phyloP scores from a whole-genome alignment of 805 yeast genomes.

The Myxozyma lipomycoides region DNA sequence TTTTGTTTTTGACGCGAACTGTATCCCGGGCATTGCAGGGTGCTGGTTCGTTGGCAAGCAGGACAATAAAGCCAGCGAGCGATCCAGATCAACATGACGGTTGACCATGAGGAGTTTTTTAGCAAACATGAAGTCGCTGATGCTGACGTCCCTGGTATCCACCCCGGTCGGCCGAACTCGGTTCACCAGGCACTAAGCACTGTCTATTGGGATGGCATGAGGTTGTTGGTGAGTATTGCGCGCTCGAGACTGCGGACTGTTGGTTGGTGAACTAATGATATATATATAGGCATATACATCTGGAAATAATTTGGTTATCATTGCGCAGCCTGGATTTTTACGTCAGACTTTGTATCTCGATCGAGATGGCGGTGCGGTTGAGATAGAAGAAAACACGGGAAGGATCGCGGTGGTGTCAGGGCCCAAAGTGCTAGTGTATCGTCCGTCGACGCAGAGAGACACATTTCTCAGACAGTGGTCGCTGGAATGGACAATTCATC shows the following conservation, averaged over 20 bases:
- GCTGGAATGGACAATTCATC: constrained; percentile 21
- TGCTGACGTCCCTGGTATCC: constrained; percentile 44
- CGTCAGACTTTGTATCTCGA: constrained; percentile 76
- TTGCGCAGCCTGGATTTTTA: constrained; percentile 49
- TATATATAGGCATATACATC: constrained; percentile 61
- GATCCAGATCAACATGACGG: background rate
- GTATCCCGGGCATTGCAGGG: too few species aligned
- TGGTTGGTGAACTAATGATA: background rate
- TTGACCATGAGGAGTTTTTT: background rate
- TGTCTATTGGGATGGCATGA: constrained; percentile 60
- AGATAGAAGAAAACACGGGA: constrained; percentile 60
- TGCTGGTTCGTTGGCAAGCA: too few species aligned
- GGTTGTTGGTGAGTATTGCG: constrained; percentile 44
- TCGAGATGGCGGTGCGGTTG: constrained; percentile 61
- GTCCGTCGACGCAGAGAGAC: constrained; percentile 13
- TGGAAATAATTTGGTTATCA: constrained; percentile 76
- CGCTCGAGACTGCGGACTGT: background rate
- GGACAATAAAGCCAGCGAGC: too few species aligned
- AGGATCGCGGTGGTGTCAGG: constrained; percentile 29
- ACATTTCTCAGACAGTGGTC: constrained; percentile 21
- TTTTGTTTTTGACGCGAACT: too few species aligned
- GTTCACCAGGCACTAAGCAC: constrained; percentile 54
- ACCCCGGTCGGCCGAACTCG: constrained; percentile 81
- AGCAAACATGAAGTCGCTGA: background rate
- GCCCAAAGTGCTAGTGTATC: constrained; percentile 21